Evolutionary conservation across 495 filamentous ascomycete genomes (phyloP).

Genomic region (Penicillium steckii): DNA sequence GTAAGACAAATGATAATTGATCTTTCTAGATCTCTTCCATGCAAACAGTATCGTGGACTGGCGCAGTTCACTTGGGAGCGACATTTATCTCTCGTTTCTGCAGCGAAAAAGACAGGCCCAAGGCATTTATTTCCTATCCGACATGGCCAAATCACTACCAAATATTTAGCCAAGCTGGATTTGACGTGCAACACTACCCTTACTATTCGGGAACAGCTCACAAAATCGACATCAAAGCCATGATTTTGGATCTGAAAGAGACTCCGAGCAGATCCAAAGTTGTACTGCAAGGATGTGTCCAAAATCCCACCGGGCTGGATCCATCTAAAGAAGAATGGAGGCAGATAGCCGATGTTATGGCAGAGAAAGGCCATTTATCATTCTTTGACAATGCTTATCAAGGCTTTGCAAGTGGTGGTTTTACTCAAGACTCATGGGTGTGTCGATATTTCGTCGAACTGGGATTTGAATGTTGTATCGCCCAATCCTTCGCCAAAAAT

Average conservation of each 20-base stretch:
- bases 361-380: constrained; percentile 29
- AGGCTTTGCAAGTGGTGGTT: constrained; percentile 41
- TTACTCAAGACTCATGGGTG: constrained; percentile 39
- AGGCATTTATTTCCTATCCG: constrained; percentile 28
- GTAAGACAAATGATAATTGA: too few species aligned
- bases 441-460: constrained; percentile 32
- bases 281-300: constrained; percentile 43
- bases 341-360: constrained; percentile 22
- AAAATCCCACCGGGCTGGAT: constrained; percentile 46
- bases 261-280: constrained; percentile 28
- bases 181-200: constrained; percentile 23
- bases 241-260: constrained; percentile 13
- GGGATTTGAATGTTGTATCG: constrained; percentile 10
- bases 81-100: constrained; percentile 73
- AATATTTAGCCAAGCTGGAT: constrained; percentile 24
- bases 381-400: constrained; percentile 48
- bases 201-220: constrained; percentile 24
- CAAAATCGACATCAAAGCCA: constrained; percentile 11
- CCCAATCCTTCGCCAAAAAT: constrained; percentile 45
- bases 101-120: too few species aligned
- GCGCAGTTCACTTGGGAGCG: constrained; percentile 76
- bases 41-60: constrained; percentile 84
- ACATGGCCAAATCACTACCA: constrained; percentile 34
- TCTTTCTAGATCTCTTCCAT: constrained; percentile 12
- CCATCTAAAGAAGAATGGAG: constrained; percentile 34